Conservation (phyloP, 768 basidiomycete genomes). For the Phlebiopsis gigantea region DNA sequence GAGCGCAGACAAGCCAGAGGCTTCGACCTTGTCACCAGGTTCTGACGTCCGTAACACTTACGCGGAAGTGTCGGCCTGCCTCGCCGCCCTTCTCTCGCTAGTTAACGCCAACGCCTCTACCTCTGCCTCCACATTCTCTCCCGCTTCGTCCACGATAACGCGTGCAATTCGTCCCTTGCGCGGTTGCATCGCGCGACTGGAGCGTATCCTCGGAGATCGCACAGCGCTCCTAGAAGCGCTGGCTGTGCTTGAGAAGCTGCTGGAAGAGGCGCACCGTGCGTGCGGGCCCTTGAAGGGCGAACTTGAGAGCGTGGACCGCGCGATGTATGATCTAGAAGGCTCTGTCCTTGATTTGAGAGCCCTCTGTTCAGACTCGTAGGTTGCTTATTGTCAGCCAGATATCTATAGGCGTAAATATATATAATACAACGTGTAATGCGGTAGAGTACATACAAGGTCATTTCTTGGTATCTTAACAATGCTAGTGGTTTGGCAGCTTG, state of each 20-base stretch:
- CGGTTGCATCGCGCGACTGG: background rate
- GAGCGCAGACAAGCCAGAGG: background rate
- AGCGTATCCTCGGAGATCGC: background rate
- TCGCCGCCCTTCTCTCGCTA: background rate
- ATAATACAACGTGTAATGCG: too few relatives aligned
- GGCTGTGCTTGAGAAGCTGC: background rate
- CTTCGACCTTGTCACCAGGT: too few relatives aligned
- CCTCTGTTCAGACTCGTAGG: background rate
- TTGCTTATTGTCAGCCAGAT: too few relatives aligned
- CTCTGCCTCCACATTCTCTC: too few relatives aligned
- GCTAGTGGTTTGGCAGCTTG: too few relatives aligned
- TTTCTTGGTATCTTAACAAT: too few relatives aligned
- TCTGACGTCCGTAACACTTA: background rate
- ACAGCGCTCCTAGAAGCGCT: background rate
- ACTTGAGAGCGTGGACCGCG: background rate
- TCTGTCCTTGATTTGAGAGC: background rate
- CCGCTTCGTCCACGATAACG: background rate
- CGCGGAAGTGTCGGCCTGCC: background rate
- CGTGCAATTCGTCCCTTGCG: background rate
- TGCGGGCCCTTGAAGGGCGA: background rate
- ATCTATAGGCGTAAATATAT: too few relatives aligned
- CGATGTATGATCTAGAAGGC: conserved; percentile 1
- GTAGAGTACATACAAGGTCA: too few relatives aligned
- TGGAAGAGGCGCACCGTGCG: background rate
- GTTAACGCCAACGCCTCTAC: background rate